A percentile compares a stretch with the other conserved stretches of the same genome.
Evolutionary conservation across 768 basidiomycete species (phyloP).

Genomic region (Collybia sp.): DNA sequence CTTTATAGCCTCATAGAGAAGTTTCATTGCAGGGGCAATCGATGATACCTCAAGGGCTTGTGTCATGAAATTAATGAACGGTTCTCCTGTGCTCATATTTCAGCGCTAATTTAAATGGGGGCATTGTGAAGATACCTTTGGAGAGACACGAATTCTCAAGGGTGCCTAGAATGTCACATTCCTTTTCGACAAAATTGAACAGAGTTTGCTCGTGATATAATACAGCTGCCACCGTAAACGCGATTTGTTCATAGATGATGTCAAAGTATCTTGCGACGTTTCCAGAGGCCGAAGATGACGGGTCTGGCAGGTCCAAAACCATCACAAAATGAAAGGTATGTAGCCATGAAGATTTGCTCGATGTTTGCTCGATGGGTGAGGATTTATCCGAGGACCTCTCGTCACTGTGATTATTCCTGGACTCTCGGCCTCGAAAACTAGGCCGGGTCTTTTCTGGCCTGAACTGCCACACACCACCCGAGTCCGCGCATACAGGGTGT

Average conservation of each 20-base stretch:
- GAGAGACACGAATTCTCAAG: constrained; percentile 68
- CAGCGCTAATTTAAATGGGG: constrained; percentile 5
- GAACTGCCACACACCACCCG: constrained; percentile 73
- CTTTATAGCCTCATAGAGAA: constrained; percentile 76
- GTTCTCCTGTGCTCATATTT: constrained; percentile 39
- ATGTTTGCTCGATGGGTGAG: constrained; percentile 17
- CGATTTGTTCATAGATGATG: constrained; percentile 83
- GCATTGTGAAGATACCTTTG: constrained; percentile 40
- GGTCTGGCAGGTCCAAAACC: constrained; percentile 86
- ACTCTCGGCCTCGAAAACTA: constrained; percentile 51
- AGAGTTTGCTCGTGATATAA: constrained; percentile 88
- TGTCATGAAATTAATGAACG: constrained; percentile 49
- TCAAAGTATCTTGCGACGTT: constrained; percentile 80
- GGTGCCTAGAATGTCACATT: constrained; percentile 67
- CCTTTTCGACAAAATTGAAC: constrained; percentile 78
- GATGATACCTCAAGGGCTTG: constrained; percentile 64
- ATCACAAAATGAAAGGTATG: constrained; percentile 83
- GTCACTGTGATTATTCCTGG: constrained; percentile 33
- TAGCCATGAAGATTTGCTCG: constrained; percentile 42
- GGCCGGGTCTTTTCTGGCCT: constrained; percentile 53
- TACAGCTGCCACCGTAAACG: constrained; percentile 87
- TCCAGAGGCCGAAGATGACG: constrained; percentile 76
- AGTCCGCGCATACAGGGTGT: constrained; percentile 83
- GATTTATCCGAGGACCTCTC: constrained; percentile 21
- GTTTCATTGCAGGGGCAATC: constrained; percentile 75